Evolutionary conservation across 306 rosid species (phyloP), one percentile per base, ranked within the genome.

Genomic region (Quercus glauca): DNA sequence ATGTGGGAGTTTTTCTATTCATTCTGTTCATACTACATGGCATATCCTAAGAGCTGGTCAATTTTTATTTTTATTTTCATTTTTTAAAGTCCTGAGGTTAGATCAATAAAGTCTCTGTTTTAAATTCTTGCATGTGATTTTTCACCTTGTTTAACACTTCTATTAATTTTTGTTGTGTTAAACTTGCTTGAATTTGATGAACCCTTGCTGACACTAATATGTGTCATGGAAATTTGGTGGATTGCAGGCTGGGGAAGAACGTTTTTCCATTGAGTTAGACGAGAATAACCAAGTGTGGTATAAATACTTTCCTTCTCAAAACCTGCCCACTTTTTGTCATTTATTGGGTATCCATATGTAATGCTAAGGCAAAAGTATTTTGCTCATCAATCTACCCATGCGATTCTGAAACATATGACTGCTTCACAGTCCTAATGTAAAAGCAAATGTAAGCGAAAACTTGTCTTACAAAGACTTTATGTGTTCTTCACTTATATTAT

Each of bases 201-300:
- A 49, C 61, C 23, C 37, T 49, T 14, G 53, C 64, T n/a, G 33
- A 7, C 49, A 68, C 43, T 68, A 49, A 70, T 19, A 18, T 63
- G 10, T 70, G 73, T 19, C 13, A 1, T 60, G 29, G 51, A 69
- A 80, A n/a, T 80, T 63, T 80, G 56, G 58, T 26, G 17, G 33
- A 72, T 65, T 55, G 74, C 94, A 94, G 99, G 97, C 97, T 2
- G 99, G 97, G 70, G 99, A 94, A 82, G 99, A 94, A 69, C 88
- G 97, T 5, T 94, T 94, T 86, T 88, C 97, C 43, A 70, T 94
- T 17, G 94, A 91, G 88, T 81, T 94, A 74, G 99, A 94, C 20
- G 92, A 84, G 87, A 88, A 92, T 73, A 90, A 88, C 77, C 95
- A 91, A 80, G 99, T 94, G 73, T 94, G 99, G 99, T 92, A 94